Conservation (phyloP, 75 land plant species). For the Sequoia sempervirens region DNA sequence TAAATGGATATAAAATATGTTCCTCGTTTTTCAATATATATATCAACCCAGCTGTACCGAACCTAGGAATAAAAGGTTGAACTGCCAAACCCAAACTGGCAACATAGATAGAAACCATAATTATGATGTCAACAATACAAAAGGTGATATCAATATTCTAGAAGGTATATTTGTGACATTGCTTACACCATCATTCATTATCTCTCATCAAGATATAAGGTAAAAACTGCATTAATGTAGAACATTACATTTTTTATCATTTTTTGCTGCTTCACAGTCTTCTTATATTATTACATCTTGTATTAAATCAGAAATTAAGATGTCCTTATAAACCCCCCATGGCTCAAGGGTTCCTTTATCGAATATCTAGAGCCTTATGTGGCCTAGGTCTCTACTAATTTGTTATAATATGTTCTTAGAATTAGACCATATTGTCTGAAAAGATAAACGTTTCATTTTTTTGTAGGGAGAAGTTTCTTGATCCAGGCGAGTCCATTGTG, state of each 20-base stretch:
- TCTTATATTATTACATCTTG: not conserved
- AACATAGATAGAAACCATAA: too few relatives aligned
- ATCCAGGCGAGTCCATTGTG: slow-evolving; percentile 64
- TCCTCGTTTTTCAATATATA: too few relatives aligned
- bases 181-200: not conserved
- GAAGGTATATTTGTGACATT: not conserved
- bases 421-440: not conserved
- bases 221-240: not conserved
- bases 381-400: not conserved
- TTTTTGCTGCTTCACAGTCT: not conserved
- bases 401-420: not conserved
- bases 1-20: too few relatives aligned
- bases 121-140: not conserved
- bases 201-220: not conserved
- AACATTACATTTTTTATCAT: not conserved
- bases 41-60: too few relatives aligned
- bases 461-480: slow-evolving; percentile 76
- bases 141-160: not conserved
- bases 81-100: too few relatives aligned
- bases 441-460: slow-evolving; percentile 7
- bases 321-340: not conserved
- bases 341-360: not conserved
- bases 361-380: not conserved
- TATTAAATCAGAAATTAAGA: not conserved
- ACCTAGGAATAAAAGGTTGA: too few relatives aligned